Evolutionary conservation across 2,329 filamentous ascomycete genomes (phyloP), one percentile per base, ranked within the genome.

Genomic region (Mycogone perniciosa): DNA sequence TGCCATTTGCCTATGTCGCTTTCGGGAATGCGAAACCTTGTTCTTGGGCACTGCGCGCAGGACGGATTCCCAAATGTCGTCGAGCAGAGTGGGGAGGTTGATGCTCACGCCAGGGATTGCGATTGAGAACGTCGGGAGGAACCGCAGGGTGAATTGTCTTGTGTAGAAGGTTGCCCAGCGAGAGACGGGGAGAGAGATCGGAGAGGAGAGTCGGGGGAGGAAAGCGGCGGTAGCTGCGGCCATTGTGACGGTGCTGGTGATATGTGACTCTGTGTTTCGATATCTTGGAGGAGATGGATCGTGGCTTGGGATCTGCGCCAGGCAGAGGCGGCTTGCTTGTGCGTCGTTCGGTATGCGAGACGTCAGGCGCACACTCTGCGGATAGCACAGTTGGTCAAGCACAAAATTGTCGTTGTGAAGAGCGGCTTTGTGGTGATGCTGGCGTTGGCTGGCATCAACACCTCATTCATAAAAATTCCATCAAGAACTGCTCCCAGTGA

Each of bases 1-100:
- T 27, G 91, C 92, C 85, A 97, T 87, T 66, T 95, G 90, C 62
- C 95, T 83, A 65, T 90, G 85, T 60, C 93, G 81, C 78, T 90
- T 96, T 76, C 93, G 96, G 76, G 89, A 89, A 70, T 99, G 89
- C 39, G 92, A 96, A 33, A 90, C 95, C 81, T 97, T 99, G 76
- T 96, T 97, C 80, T 99, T 99, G 5, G 93, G 93, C 11, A 97
- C 93, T 1, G 93, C 93, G 58, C 85, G 85, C 59, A 99, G 77
- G 42, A 99, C 81, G 5, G 88, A 90, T 60, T 96, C 92, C 92
- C 92, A 97, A 62, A 99, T 84, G 56, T 87, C 88, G 50, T 81
- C 84, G 26, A 96, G 71, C n/a, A 90, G 65, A 45, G 74, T 81
- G 7, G 75, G 76, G 8, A 80, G 62, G 51, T 71, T 71, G 51